Percentiles rank a stretch among this genome's conserved stretches.
These are phyloP conservation scores for Irpex sp. DNA, from an alignment of 1,284 basidiomycete species.

Conservation along the genomic window DNA sequence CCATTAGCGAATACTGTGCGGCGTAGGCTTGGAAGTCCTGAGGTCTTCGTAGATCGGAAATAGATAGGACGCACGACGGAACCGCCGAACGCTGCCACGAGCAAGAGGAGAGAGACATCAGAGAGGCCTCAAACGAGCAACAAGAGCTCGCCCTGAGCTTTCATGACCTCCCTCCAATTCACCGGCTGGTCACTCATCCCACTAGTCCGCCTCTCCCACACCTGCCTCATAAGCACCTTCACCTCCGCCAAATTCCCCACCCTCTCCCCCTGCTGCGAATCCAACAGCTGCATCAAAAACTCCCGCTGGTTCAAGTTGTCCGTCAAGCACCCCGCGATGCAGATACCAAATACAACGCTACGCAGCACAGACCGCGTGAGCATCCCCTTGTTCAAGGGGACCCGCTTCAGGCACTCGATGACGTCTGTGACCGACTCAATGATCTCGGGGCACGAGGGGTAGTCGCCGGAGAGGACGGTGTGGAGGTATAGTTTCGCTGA, in stretches of 20 bases:
- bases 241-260: slow-evolving; percentile 65
- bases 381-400: slow-evolving; percentile 36
- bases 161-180: slow-evolving; percentile 59
- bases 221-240: slow-evolving; percentile 47
- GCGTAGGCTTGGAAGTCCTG: not conserved
- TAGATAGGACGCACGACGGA: not conserved
- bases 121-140: slow-evolving; percentile 51
- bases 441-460: slow-evolving; percentile 61
- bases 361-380: slow-evolving; percentile 58
- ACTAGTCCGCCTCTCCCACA: slow-evolving; percentile 45
- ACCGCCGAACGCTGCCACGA: not conserved
- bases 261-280: slow-evolving; percentile 44
- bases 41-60: not conserved
- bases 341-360: slow-evolving; percentile 75
- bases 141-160: slow-evolving; percentile 38
- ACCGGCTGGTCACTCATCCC: slow-evolving; percentile 35
- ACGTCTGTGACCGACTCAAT: slow-evolving; percentile 49
- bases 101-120: not conserved
- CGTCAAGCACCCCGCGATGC: slow-evolving; percentile 67
- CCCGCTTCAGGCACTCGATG: slow-evolving; percentile 43
- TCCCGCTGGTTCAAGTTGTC: slow-evolving; percentile 42
- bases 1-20: not conserved
- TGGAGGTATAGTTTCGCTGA: slow-evolving; percentile 69
- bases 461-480: slow-evolving; percentile 66
- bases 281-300: slow-evolving; percentile 45